A percentile compares a stretch with the other conserved stretches of the same genome.
These are phyloP conservation scores for Aleurites moluccanus DNA, from an alignment of 441 rosid genomes.

Conservation along the genomic window DNA sequence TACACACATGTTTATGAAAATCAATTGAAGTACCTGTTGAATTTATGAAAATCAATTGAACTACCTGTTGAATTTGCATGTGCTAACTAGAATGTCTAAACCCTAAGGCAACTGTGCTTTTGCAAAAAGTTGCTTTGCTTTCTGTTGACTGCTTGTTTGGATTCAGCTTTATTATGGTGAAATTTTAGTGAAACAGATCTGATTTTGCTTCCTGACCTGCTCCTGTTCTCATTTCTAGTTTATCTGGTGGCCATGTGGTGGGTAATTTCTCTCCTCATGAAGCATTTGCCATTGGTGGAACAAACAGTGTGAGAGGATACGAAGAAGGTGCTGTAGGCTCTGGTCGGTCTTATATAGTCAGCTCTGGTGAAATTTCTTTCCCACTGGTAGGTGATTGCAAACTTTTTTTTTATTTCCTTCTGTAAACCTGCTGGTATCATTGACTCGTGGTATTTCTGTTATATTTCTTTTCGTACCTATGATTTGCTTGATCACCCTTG, in stretches of 20 bases:
- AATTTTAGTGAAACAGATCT: neutral
- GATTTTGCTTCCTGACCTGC: slow-evolving; percentile 28
- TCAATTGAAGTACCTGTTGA: too few species aligned
- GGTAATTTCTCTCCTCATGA: slow-evolving; percentile 94
- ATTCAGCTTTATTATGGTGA: neutral
- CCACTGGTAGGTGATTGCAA: slow-evolving; percentile 57
- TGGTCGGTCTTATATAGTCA: slow-evolving; percentile 82
- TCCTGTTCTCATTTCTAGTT: slow-evolving; percentile 37
- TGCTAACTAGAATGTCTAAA: neutral
- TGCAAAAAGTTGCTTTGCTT: neutral
- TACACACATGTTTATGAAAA: too few species aligned
- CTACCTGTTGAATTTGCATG: neutral
- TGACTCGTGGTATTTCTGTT: neutral
- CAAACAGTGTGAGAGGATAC: slow-evolving; percentile 94
- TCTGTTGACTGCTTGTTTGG: neutral
- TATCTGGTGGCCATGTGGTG: slow-evolving; percentile 87
- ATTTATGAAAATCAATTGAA: neutral
- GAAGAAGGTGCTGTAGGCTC: slow-evolving; percentile 98
- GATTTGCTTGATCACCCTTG: slow-evolving; percentile 3
- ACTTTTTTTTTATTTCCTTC: neutral
- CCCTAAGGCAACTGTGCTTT: neutral
- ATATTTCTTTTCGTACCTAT: neutral
- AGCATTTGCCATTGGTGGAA: slow-evolving; percentile 93
- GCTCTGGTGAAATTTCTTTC: slow-evolving; percentile 83
- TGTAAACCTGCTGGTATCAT: neutral